Conservation (phyloP, 805 yeast species). For the Spathaspora boniae region DNA sequence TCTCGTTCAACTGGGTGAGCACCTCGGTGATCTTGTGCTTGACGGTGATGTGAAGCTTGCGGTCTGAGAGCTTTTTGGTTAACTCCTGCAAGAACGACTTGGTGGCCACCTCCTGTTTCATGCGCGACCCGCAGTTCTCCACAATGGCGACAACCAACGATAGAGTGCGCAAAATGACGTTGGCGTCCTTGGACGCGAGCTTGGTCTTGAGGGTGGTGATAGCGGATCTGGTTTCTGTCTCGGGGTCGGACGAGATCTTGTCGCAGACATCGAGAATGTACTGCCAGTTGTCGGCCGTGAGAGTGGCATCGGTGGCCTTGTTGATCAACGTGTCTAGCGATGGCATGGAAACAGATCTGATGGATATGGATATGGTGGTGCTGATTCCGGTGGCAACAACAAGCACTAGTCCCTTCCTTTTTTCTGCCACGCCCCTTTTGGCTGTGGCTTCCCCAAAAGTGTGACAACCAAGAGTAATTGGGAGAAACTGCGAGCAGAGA, state of each 20-base stretch:
- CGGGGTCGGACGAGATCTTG: slow-evolving; percentile 34
- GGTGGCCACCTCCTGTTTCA: slow-evolving; percentile 43
- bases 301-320: slow-evolving; percentile 39
- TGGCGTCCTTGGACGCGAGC: slow-evolving; percentile 35
- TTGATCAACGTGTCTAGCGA: slow-evolving; percentile 17
- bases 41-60: slow-evolving; percentile 60
- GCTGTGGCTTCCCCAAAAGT: too few species aligned
- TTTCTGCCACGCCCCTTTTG: background rate
- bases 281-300: slow-evolving; percentile 44
- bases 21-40: slow-evolving; percentile 64
- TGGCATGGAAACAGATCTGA: slow-evolving; percentile 4
- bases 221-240: slow-evolving; percentile 31
- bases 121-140: slow-evolving; percentile 44
- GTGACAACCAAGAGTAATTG: too few species aligned
- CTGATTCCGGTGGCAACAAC: background rate
- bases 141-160: slow-evolving; percentile 37
- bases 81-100: slow-evolving; percentile 34
- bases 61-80: slow-evolving; percentile 46
- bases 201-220: slow-evolving; percentile 21
- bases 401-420: background rate
- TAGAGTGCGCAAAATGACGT: slow-evolving; percentile 34
- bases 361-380: slow-evolving; percentile 1
- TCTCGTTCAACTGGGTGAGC: slow-evolving; percentile 59
- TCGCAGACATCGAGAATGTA: slow-evolving; percentile 42
- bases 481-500: too few species aligned